Evolutionary conservation across 2,329 filamentous ascomycete species (phyloP).

Genomic region (Cladosporium sp.): DNA sequence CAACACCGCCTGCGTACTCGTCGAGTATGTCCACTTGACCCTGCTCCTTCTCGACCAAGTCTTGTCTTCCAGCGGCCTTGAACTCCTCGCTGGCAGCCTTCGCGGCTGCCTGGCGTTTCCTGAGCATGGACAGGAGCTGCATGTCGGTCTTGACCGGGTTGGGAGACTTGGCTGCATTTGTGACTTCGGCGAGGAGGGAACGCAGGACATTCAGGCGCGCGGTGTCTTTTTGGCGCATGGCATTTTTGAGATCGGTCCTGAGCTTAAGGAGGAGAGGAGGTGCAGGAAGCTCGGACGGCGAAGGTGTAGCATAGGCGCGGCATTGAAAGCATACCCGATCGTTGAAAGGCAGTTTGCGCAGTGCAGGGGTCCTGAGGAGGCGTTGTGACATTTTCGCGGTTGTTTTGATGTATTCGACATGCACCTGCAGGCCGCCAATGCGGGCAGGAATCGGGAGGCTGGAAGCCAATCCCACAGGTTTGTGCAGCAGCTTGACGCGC

Average conservation of each 20-base stretch:
- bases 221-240: conserved; percentile 44
- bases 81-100: conserved; percentile 60
- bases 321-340: not conserved
- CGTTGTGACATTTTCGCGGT: conserved; percentile 5
- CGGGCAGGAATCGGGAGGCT: not conserved
- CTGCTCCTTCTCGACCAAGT: conserved; percentile 65
- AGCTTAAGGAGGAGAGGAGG: conserved; percentile 40
- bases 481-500: not conserved
- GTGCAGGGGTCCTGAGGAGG: conserved; percentile 1
- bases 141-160: conserved; percentile 64
- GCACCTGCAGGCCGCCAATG: not conserved
- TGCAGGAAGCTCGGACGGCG: conserved; percentile 20
- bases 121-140: conserved; percentile 61
- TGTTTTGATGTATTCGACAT: not conserved
- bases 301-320: conserved; percentile 13
- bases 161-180: conserved; percentile 68
- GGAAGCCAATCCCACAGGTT: too few species aligned
- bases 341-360: conserved; percentile 2
- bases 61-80: conserved; percentile 55
- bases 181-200: conserved; percentile 60
- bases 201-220: conserved; percentile 64
- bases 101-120: conserved; percentile 54
- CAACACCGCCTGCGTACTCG: conserved; percentile 56
- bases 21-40: conserved; percentile 59
- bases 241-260: conserved; percentile 41